These are phyloP conservation scores for Ensete ventricosum DNA, from an alignment of 176 grass and related monocot genomes.

Conservation along the genomic window DNA sequence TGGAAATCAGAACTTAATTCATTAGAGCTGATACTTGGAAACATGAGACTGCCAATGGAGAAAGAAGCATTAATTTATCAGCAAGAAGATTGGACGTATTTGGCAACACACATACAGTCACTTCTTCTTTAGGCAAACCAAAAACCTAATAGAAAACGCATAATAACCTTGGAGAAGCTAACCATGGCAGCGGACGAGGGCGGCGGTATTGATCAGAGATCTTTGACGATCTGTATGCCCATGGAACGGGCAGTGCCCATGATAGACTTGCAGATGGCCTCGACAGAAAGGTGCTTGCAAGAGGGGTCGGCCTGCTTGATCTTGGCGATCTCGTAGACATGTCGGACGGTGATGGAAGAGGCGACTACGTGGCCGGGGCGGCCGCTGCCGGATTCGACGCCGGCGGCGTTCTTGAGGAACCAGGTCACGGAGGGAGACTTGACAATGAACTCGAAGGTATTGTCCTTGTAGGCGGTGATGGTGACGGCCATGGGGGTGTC, in stretches of 20 bases:
- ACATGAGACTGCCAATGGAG: too few relatives aligned
- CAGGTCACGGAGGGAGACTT: slow-evolving; percentile 80
- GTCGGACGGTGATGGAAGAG: slow-evolving; percentile 41
- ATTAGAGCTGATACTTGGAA: too few relatives aligned
- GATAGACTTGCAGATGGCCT: slow-evolving; percentile 83
- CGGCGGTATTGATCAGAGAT: slow-evolving; percentile 34
- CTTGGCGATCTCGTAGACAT: too few relatives aligned
- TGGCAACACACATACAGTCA: too few relatives aligned
- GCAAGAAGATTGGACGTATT: too few relatives aligned
- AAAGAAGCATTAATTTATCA: too few relatives aligned
- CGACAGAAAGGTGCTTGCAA: slow-evolving; percentile 66
- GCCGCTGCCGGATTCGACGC: slow-evolving; percentile 53
- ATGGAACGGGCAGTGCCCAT: slow-evolving; percentile 43
- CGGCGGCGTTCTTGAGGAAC: slow-evolving; percentile 91
- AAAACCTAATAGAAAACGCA: too few relatives aligned
- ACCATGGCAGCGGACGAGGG: neutral
- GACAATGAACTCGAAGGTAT: slow-evolving; percentile 74
- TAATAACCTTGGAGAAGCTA: too few relatives aligned
- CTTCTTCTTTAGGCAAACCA: too few relatives aligned
- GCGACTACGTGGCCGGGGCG: slow-evolving; percentile 46
- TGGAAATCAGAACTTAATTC: too few relatives aligned
- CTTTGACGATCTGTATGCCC: neutral
- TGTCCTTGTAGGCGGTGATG: slow-evolving; percentile 85
- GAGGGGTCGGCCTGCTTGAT: neutral
- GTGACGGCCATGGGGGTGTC: slow-evolving; percentile 83